These are phyloP conservation scores for Punctularia strigosozonata DNA, from an alignment of 768 basidiomycete species.

Conservation along the genomic window DNA sequence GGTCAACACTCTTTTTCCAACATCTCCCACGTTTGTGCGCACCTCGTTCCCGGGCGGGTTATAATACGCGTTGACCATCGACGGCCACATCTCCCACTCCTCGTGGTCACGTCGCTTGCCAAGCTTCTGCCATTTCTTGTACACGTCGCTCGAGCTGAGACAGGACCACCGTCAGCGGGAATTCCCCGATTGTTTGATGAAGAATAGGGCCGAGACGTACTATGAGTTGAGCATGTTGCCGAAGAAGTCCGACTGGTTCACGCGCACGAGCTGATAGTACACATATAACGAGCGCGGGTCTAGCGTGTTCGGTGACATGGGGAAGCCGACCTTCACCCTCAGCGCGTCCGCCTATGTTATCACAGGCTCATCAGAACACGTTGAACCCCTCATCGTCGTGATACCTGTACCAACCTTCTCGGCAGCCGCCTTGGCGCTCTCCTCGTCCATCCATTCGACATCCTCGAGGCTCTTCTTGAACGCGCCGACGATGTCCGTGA, in stretches of 20 bases:
- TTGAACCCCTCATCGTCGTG: constrained; percentile 1
- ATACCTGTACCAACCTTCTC: constrained; percentile 54
- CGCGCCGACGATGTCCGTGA: constrained; percentile 69
- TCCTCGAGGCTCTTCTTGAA: constrained; percentile 68
- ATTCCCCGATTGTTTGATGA: no score
- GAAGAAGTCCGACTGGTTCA: constrained; percentile 66
- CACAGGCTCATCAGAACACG: constrained; percentile 5
- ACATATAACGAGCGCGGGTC: constrained; percentile 52
- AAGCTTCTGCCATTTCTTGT: constrained; percentile 64
- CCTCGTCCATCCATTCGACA: constrained; percentile 87
- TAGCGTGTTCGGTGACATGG: constrained; percentile 72
- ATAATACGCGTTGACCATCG: constrained; percentile 83
- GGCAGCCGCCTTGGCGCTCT: constrained; percentile 70
- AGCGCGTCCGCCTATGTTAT: constrained; percentile 57
- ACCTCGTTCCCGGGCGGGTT: constrained; percentile 84
- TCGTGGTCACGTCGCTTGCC: constrained; percentile 60
- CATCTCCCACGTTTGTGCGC: constrained; percentile 4
- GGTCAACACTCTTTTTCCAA: background rate
- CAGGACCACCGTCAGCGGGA: no score
- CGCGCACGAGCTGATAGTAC: constrained; percentile 65
- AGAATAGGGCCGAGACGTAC: constrained; percentile 24
- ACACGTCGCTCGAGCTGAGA: constrained; percentile 42
- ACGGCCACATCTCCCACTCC: constrained; percentile 82
- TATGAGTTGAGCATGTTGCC: constrained; percentile 64
- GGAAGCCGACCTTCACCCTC: constrained; percentile 89